Percentiles rank a stretch among this genome's conserved stretches.
Evolutionary conservation across 108 stramenopile species (phyloP).

Genomic region (Cyclotella kingstonii): DNA sequence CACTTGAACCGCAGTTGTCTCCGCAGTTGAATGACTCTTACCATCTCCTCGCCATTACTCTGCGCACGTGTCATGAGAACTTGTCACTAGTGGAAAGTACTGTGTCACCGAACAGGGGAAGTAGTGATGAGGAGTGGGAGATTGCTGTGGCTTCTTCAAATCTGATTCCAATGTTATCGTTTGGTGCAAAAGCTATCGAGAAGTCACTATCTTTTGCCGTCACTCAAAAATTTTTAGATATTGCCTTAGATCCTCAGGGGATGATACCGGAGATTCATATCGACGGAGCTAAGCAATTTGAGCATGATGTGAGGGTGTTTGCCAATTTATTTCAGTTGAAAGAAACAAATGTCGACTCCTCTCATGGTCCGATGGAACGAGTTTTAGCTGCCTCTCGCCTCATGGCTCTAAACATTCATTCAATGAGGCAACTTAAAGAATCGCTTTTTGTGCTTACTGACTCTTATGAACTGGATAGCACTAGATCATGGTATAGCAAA

Average conservation of each 20-base stretch:
- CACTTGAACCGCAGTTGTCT: constrained; percentile 20
- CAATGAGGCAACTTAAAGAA: constrained; percentile 34
- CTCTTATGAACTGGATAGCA: constrained; percentile 17
- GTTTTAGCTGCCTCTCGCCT: constrained; percentile 46
- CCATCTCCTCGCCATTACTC: constrained; percentile 21
- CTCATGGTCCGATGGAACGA: constrained; percentile 33
- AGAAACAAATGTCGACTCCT: constrained; percentile 9
- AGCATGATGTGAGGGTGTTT: constrained; percentile 30
- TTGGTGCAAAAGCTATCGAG: constrained; percentile 22
- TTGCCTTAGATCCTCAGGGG: constrained; percentile 67
- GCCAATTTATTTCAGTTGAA: constrained; percentile 11
- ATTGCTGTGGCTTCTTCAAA: too few relatives aligned
- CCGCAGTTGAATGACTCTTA: constrained; percentile 60
- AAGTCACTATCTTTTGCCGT: constrained; percentile 42
- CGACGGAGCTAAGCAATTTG: constrained; percentile 40
- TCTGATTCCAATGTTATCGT: constrained; percentile 9
- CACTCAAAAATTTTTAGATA: constrained; percentile 64
- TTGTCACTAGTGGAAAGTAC: neutral
- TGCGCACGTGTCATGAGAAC: constrained; percentile 16
- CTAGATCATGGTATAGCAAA: constrained; percentile 13
- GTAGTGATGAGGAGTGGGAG: too few relatives aligned
- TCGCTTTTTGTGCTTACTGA: constrained; percentile 53
- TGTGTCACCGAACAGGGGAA: neutral
- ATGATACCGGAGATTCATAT: constrained; percentile 60
- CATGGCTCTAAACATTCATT: constrained; percentile 44